Evolutionary conservation across 2,329 filamentous ascomycete species (phyloP).

Genomic region (Aschersonia sp.): DNA sequence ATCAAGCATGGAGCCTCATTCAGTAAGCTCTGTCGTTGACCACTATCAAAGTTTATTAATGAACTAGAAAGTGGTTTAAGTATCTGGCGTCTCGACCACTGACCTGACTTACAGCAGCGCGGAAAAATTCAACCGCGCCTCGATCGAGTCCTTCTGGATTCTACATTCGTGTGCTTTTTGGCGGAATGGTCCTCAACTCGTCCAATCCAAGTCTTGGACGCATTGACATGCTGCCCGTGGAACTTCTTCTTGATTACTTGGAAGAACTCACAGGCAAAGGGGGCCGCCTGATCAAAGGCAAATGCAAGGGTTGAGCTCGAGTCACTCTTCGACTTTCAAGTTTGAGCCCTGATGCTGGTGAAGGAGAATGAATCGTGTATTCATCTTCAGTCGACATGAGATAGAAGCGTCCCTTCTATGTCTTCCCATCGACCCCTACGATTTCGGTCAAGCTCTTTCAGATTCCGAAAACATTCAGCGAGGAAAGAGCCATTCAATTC

Average conservation of each 20-base stretch:
- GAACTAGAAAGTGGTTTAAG: too few species aligned
- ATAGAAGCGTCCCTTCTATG: slow-evolving; percentile 31
- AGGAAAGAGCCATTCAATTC: slow-evolving; percentile 23
- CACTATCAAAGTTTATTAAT: not conserved
- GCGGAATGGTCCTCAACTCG: slow-evolving; percentile 50
- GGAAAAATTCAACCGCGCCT: not conserved
- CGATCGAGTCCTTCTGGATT: slow-evolving; percentile 13
- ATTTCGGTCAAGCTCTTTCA: slow-evolving; percentile 60
- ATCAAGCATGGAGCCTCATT: slow-evolving; percentile 10
- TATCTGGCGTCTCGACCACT: too few species aligned
- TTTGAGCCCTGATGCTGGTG: not conserved
- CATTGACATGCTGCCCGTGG: slow-evolving; percentile 57
- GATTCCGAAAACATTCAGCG: slow-evolving; percentile 43
- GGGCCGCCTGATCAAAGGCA: slow-evolving; percentile 26
- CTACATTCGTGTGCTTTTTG: slow-evolving; percentile 56
- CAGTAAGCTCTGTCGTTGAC: slow-evolving; percentile 10
- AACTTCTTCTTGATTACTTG: slow-evolving; percentile 52
- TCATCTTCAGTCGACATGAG: not conserved
- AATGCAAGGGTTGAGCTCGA: slow-evolving; percentile 7
- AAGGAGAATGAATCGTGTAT: not conserved
- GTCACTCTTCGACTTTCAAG: not conserved
- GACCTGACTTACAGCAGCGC: not conserved
- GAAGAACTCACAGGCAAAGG: slow-evolving; percentile 51
- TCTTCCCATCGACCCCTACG: slow-evolving; percentile 65
- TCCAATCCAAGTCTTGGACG: slow-evolving; percentile 52